Evolutionary conservation across 768 basidiomycete species (phyloP), one percentile per base, ranked within the genome.

Genomic region (Russula vinacea): DNA sequence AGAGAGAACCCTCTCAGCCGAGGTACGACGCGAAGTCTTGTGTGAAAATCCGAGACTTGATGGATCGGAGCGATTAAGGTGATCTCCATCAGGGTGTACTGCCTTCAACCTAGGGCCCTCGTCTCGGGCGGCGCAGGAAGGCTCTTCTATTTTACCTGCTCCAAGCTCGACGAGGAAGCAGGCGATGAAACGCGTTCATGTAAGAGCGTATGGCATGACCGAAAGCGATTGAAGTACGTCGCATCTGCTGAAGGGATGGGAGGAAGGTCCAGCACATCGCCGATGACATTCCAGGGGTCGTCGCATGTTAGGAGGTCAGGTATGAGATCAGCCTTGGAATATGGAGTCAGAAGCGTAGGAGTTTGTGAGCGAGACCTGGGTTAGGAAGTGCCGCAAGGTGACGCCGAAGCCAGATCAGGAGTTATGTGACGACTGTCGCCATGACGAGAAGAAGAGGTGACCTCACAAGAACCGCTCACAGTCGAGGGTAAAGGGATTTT

Each of bases 221-320:
- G 14, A n/a, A 65, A 50, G 24, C 22, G 45, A 24, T 40, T 35
- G 29, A 65, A 37, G 53, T 57, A 65, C 0, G 49, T 24, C 17
- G 47, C 40, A 44, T 67, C 58, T 22, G 66, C 49, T 14, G 53
- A 14, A 35, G 66, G 66, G 26, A 67, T 64, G 5, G 66, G 55
- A 22, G 65, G 58, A 37, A 68, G 66, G 45, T 24, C 45, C 7
- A 68, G n/a, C 19, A 68, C 22, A 26, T 64, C 50, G 3, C 68
- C 68, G 17, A 68, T 68, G 22, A 50, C 58, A 33, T 67, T 68
- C 68, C 68, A 68, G 22, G 68, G 65, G 29, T 68, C 50, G 16
- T 42, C 22, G 16, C n/a, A 44, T 35, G 19, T 24, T 16, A 68
- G 57, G 32, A 68, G 45, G 8, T 58, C 50, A 22, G 53, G 56